Evolutionary conservation across 2,329 filamentous ascomycete genomes (phyloP).

Genomic region (Alternaria brassicae): DNA sequence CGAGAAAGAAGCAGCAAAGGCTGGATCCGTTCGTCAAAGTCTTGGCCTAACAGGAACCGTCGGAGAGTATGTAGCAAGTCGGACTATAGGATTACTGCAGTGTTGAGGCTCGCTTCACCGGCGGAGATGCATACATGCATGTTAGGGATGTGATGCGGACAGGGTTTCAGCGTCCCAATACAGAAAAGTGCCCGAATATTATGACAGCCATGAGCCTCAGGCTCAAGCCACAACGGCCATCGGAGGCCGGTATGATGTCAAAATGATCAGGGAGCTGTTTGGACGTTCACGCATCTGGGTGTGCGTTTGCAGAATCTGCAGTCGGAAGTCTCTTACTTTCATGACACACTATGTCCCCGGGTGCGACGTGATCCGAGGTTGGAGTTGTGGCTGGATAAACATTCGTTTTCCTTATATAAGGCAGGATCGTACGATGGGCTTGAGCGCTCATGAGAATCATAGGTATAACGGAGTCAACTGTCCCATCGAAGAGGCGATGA

Average conservation of each 20-base stretch:
- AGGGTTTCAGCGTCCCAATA: constrained; percentile 25
- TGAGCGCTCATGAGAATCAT: not conserved
- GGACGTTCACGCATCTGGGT: not conserved
- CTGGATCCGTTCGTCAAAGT: constrained; percentile 9
- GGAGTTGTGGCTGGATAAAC: not conserved
- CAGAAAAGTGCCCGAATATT: constrained; percentile 3
- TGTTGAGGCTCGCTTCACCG: constrained; percentile 7
- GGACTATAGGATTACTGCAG: constrained; percentile 24
- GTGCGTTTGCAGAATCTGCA: constrained; percentile 9
- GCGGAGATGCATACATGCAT: constrained; percentile 11
- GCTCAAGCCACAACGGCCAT: constrained; percentile 8
- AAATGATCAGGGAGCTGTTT: not conserved
- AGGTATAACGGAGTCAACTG: not conserved
- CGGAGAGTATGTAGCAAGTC: constrained; percentile 26
- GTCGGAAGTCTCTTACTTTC: constrained; percentile 7
- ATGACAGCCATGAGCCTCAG: constrained; percentile 15
- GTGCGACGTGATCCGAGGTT: constrained; percentile 5
- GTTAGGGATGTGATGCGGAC: constrained; percentile 25
- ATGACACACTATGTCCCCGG: constrained; percentile 2
- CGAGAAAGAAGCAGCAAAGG: constrained; percentile 2
- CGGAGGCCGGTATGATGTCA: constrained; percentile 9
- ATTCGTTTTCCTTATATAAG: not conserved
- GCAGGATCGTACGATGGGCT: not conserved
- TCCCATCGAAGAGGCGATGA: not conserved
- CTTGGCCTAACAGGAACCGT: constrained; percentile 33